Base-by-base conservation (phyloP, 306 rosid species). In the Boehmeria nivea region DNA sequence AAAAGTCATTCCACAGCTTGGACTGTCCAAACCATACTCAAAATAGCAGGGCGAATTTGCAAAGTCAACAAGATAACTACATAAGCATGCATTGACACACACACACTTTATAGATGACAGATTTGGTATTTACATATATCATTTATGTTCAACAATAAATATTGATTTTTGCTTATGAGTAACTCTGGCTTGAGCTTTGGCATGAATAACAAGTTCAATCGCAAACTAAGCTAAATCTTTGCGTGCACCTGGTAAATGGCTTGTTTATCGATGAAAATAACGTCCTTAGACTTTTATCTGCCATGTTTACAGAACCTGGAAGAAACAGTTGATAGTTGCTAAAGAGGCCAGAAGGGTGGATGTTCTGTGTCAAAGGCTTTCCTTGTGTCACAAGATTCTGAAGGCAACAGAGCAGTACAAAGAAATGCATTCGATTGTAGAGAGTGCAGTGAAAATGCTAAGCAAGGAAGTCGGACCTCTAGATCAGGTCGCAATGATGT, bases 271-370 rank as follows among this genome's bases (percentile, higher is more conserved):
- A 22, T 12, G 33, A 14, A 49, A 49, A 52, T 31, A 3, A 26
- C 12, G 34, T n/a, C 13, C 19, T 52, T 27, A 27, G 23, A n/a
- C 13, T 31, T 31, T 22, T 16, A n/a, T 15, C 40, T 34, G 40
- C 18, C 3, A 14, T 50, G 15, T 27, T 27, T 33, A 20, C 78
- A 86, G 97, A 65, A 81, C 84, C 39, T 90, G 97, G 97, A 72
- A 83, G 71, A 90, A 85, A 58, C 95, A 86, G 57, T 60, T 90
- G 70, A 17, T 78, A 46, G 63, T 67, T 51, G 95, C 97, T 65
- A 90, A 70, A 75, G 97, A 90, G 67, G 94, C 97, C 28, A 83
- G 97, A 78, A 81, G 94, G 67, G 89, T 82, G 40, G 97, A 90
- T 72, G 77, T 70, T 74, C 78, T 90, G 50, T 79, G 88, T 42